These are phyloP conservation scores for Lophiostoma macrostomum DNA, from an alignment of 495 filamentous ascomycete species.

Conservation along the genomic window DNA sequence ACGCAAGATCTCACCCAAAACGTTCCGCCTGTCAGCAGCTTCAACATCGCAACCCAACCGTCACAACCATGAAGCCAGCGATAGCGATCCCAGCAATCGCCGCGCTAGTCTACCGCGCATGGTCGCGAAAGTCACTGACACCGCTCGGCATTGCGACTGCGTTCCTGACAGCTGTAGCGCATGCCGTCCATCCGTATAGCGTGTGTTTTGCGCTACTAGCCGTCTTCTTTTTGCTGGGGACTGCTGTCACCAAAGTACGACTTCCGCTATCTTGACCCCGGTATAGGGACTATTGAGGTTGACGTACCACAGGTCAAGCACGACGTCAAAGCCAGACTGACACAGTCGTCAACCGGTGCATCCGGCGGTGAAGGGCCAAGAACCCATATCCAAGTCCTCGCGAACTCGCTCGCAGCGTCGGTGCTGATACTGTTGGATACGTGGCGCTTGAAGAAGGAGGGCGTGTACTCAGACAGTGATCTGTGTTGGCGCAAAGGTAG, in stretches of 20 bases:
- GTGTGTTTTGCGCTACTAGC: conserved; percentile 77
- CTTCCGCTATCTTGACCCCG: neutral
- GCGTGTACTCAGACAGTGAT: conserved; percentile 25
- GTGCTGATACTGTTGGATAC: conserved; percentile 69
- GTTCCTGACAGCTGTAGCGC: conserved; percentile 66
- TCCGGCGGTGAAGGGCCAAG: conserved; percentile 75
- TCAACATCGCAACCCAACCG: neutral
- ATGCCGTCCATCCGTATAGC: conserved; percentile 87
- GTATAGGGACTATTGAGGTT: neutral
- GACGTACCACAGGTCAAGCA: conserved; percentile 67
- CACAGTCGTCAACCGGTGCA: conserved; percentile 67
- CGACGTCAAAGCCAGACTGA: conserved; percentile 76
- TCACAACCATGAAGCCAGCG: conserved; percentile 14
- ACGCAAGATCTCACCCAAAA: too few relatives aligned
- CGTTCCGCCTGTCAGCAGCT: neutral
- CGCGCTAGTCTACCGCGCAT: conserved; percentile 66
- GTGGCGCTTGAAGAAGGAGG: conserved; percentile 55
- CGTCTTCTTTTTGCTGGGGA: conserved; percentile 85
- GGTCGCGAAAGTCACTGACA: conserved; percentile 71
- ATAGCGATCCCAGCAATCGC: conserved; percentile 49
- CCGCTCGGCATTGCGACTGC: conserved; percentile 68
- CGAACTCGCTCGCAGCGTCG: conserved; percentile 78
- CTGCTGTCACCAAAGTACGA: conserved; percentile 76
- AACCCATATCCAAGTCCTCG: conserved; percentile 85
- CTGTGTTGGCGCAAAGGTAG: conserved; percentile 40